phyloP scores from a whole-genome alignment of 2,329 filamentous ascomycete species.

The Grosmannia clavigera region DNA sequence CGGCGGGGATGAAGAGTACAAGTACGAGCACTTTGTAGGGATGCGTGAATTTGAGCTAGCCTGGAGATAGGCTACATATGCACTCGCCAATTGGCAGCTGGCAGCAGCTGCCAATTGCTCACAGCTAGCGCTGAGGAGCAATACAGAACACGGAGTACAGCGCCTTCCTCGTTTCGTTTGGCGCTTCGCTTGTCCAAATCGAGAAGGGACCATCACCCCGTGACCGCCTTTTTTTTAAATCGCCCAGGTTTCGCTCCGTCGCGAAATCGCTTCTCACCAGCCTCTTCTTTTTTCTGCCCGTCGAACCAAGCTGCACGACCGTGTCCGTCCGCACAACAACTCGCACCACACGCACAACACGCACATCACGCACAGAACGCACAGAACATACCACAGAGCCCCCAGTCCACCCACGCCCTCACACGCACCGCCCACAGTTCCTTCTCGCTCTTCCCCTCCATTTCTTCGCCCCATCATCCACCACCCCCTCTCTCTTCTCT shows the following conservation, averaged over 20 bases:
- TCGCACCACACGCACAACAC: background rate
- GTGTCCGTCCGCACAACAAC: too few species aligned
- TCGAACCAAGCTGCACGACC: background rate
- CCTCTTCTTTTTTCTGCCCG: constrained; percentile 1
- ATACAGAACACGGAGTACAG: too few species aligned
- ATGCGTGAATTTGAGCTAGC: constrained; percentile 8
- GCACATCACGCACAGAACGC: background rate
- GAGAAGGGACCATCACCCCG: background rate
- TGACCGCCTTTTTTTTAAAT: constrained; percentile 4
- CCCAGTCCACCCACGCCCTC: background rate
- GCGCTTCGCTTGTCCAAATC: background rate
- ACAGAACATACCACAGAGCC: background rate
- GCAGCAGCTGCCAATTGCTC: background rate
- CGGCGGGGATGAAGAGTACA: background rate
- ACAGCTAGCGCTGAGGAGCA: too few species aligned
- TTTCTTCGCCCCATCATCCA: background rate
- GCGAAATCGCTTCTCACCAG: constrained; percentile 2
- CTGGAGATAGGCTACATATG: background rate
- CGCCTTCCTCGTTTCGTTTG: background rate
- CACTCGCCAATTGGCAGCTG: background rate
- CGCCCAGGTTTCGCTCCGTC: background rate
- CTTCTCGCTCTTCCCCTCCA: background rate
- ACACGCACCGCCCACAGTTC: background rate
- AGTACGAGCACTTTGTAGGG: background rate
- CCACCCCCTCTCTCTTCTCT: background rate